A percentile compares a stretch with the other conserved stretches of the same genome.
phyloP scores from a whole-genome alignment of 495 filamentous ascomycete genomes.

The Neurospora sp. region DNA sequence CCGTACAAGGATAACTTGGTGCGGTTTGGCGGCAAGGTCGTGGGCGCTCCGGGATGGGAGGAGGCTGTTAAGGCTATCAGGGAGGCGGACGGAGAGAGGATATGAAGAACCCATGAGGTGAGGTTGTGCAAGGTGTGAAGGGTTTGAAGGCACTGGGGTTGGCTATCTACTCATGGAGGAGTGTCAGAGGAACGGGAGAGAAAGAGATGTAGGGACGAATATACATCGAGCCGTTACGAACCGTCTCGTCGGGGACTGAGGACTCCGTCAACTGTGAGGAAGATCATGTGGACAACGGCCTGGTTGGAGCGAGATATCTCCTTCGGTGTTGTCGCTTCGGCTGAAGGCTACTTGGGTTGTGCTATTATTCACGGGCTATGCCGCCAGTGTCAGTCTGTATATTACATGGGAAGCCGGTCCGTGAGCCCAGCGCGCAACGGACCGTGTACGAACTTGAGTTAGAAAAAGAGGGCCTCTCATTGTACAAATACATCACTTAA shows the following conservation, averaged over 20 bases:
- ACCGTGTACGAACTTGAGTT: neutral
- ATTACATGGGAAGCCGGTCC: neutral
- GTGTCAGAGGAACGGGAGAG: neutral
- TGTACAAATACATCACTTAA: neutral
- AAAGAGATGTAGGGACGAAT: neutral
- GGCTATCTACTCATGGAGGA: neutral
- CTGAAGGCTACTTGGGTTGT: neutral
- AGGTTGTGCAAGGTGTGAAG: neutral
- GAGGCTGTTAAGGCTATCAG: constrained; percentile 30
- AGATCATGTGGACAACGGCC: neutral
- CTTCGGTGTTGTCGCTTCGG: neutral
- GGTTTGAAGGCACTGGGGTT: neutral
- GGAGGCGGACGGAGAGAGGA: constrained; percentile 28
- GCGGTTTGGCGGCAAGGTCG: constrained; percentile 50
- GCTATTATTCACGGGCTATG: neutral
- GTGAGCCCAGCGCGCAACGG: neutral
- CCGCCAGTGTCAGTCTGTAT: neutral
- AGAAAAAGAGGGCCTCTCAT: neutral
- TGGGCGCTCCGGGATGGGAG: constrained; percentile 37
- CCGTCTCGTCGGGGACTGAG: neutral
- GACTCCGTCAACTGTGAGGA: neutral
- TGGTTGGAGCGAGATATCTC: neutral
- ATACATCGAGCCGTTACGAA: neutral
- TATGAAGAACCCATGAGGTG: constrained; percentile 12
- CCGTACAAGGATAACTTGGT: constrained; percentile 86